These are phyloP conservation scores for Pseudogymnoascus sp. DNA, from an alignment of 2,329 filamentous ascomycete genomes.

Conservation along the genomic window DNA sequence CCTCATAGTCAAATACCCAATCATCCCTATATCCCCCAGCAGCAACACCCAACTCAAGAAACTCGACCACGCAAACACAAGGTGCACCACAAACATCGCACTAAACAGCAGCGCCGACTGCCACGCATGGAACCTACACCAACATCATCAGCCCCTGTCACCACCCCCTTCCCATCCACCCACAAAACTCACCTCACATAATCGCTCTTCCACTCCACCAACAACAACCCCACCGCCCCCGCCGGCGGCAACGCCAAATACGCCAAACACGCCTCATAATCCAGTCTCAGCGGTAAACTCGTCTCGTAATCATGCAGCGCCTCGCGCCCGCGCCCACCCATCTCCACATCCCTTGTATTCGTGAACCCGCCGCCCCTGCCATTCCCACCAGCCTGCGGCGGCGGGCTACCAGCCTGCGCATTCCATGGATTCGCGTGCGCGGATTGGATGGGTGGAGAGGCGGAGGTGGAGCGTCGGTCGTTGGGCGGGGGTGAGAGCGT, in stretches of 20 bases:
- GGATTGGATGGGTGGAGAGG: conserved; percentile 48
- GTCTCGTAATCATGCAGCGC: conserved; percentile 83
- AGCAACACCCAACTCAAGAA: conserved; percentile 81
- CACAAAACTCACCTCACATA: conserved; percentile 67
- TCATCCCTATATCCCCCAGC: conserved; percentile 64
- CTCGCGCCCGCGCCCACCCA: conserved; percentile 29
- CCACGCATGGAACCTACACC: conserved; percentile 83
- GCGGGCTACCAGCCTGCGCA: conserved; percentile 15
- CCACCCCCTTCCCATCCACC: neutral
- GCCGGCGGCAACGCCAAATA: conserved; percentile 80
- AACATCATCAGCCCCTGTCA: conserved; percentile 12
- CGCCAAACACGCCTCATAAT: conserved; percentile 84
- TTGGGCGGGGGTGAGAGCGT: conserved; percentile 61
- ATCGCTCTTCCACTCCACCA: conserved; percentile 90
- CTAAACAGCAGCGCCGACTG: conserved; percentile 81
- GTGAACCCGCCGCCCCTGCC: conserved; percentile 10
- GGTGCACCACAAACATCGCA: conserved; percentile 64
- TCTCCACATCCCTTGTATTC: conserved; percentile 13
- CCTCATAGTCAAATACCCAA: conserved; percentile 66
- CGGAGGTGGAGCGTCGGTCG: conserved; percentile 39
- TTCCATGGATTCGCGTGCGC: conserved; percentile 29
- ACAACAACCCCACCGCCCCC: conserved; percentile 73
- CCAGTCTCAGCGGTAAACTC: conserved; percentile 74
- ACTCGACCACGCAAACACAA: conserved; percentile 77
- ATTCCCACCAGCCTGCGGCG: conserved; percentile 17